phyloP scores from a whole-genome alignment of 1,139 yeast genomes.

The Saccharomycopsis crataegensis region DNA sequence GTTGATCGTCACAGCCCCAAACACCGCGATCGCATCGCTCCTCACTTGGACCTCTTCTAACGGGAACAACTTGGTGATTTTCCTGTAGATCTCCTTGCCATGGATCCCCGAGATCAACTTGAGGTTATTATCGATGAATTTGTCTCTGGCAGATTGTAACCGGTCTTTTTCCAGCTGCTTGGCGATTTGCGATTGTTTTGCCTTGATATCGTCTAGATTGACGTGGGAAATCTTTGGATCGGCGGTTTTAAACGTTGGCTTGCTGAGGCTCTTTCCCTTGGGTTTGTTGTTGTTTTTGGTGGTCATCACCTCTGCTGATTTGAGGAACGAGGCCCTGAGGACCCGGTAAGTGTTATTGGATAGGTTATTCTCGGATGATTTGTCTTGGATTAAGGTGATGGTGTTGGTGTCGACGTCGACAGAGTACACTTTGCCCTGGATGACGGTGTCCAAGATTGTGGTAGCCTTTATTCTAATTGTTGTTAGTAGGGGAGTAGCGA shows the following conservation, averaged over 20 bases:
- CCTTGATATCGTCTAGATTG: conserved; percentile 8
- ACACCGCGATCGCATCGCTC: conserved; percentile 9
- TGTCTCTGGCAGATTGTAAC: conserved; percentile 6
- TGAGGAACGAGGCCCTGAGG: conserved; percentile 17
- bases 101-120: conserved; percentile 4
- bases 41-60: conserved; percentile 14
- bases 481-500: conserved; percentile 15
- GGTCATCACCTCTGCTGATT: conserved; percentile 13
- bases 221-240: conserved; percentile 8
- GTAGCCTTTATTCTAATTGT: conserved; percentile 49
- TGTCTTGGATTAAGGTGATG: conserved; percentile 28
- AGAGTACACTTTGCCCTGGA: conserved; percentile 57
- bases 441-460: conserved; percentile 49
- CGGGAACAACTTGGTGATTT: conserved; percentile 17
- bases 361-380: neutral
- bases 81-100: conserved; percentile 16
- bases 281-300: neutral
- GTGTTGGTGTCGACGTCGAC: conserved; percentile 41
- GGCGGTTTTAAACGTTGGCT: conserved; percentile 8
- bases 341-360: conserved; percentile 5
- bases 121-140: conserved; percentile 4
- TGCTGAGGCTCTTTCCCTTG: neutral
- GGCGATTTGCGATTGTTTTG: conserved; percentile 6
- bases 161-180: conserved; percentile 13
- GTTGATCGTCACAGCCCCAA: conserved; percentile 7